Percentiles rank a stretch among this genome's conserved stretches.
These are phyloP conservation scores for Fusarium illudens DNA, from an alignment of 2,329 filamentous ascomycete species.

Conservation along the genomic window DNA sequence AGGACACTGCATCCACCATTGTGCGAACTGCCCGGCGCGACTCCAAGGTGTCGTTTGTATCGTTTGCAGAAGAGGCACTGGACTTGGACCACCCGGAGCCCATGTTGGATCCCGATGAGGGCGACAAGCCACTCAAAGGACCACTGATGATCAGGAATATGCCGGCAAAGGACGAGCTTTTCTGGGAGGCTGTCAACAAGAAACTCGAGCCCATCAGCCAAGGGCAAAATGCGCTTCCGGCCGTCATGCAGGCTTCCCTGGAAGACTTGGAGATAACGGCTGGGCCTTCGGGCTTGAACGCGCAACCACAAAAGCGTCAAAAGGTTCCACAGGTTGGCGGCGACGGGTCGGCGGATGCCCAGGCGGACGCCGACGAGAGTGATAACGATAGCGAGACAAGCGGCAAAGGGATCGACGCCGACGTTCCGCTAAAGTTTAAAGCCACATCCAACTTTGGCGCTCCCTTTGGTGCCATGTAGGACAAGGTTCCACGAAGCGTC, in stretches of 20 bases:
- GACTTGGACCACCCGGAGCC: conserved; percentile 37
- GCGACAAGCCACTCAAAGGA: conserved; percentile 58
- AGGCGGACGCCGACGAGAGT: conserved; percentile 37
- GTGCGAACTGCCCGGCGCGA: conserved; percentile 15
- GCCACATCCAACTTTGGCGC: conserved; percentile 58
- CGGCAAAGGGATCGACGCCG: conserved; percentile 47
- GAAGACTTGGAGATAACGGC: conserved; percentile 37
- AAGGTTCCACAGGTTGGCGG: conserved; percentile 29
- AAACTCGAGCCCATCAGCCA: conserved; percentile 61
- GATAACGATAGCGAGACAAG: conserved; percentile 34
- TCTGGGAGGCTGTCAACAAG: conserved; percentile 59
- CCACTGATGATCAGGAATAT: conserved; percentile 65
- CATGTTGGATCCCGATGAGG: conserved; percentile 50
- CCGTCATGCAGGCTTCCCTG: conserved; percentile 50
- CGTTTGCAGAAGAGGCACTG: conserved; percentile 11
- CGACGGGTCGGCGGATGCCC: conserved; percentile 36
- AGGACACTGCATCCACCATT: conserved; percentile 1
- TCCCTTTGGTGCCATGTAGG: conserved; percentile 52
- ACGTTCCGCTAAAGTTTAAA: conserved; percentile 57
- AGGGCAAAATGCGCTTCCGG: conserved; percentile 57
- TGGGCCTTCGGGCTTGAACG: conserved; percentile 24
- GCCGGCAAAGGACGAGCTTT: conserved; percentile 64
- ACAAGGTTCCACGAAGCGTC: neutral
- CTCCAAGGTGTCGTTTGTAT: conserved; percentile 31
- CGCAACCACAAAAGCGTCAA: conserved; percentile 11